Evolutionary conservation across 805 yeast genomes (phyloP).

Genomic region (Sporopachydermia lactativora): DNA sequence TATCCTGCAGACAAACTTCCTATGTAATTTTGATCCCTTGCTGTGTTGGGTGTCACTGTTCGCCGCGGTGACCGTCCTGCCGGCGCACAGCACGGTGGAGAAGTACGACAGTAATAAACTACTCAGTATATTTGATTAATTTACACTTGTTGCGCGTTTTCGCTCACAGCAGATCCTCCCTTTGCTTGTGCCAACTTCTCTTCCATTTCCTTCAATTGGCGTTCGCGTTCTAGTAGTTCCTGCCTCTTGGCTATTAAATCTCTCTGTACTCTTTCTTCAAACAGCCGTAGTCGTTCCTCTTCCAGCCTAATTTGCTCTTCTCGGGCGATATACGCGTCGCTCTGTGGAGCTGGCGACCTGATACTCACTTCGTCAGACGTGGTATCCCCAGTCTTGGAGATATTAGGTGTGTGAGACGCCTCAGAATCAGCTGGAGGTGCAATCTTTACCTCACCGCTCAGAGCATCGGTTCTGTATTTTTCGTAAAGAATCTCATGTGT

Average conservation of each 20-base stretch:
- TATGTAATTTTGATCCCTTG: too few relatives aligned
- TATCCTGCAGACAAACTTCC: too few relatives aligned
- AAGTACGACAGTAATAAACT: too few relatives aligned
- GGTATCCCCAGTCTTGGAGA: constrained; percentile 6
- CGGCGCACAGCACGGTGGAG: too few relatives aligned
- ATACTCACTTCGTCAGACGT: constrained; percentile 7
- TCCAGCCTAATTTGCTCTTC: constrained; percentile 84
- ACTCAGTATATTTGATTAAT: too few relatives aligned
- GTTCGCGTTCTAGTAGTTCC: constrained; percentile 74
- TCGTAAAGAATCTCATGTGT: constrained; percentile 84
- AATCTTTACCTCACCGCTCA: constrained; percentile 46
- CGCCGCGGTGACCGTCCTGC: too few relatives aligned
- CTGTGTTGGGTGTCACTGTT: too few relatives aligned
- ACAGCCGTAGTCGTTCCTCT: constrained; percentile 75
- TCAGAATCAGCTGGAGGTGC: constrained; percentile 14
- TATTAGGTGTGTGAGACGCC: constrained; percentile 5
- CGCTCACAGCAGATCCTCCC: neutral
- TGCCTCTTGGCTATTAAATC: constrained; percentile 69
- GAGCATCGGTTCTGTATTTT: constrained; percentile 77
- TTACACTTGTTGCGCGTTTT: neutral
- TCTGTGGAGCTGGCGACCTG: constrained; percentile 9
- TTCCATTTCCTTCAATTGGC: constrained; percentile 72
- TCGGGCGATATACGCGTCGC: constrained; percentile 41
- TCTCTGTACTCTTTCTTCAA: constrained; percentile 81
- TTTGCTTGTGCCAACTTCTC: constrained; percentile 41